phyloP scores from a whole-genome alignment of 768 basidiomycete species.

The Tubosaeta sp. region DNA sequence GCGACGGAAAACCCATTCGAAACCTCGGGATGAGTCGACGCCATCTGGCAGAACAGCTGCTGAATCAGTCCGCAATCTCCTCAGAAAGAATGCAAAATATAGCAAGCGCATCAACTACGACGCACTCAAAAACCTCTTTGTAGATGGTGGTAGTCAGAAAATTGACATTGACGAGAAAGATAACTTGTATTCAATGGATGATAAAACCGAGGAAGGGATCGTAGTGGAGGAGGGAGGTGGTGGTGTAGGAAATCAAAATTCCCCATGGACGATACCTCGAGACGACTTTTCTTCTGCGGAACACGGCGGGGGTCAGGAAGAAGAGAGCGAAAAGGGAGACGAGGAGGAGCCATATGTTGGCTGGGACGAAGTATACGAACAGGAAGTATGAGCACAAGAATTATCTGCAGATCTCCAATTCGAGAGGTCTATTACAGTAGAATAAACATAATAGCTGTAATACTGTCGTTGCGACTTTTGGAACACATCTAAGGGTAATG shows the following conservation, averaged over 20 bases:
- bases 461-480: conserved; percentile 21
- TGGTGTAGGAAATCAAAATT: conserved; percentile 25
- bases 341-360: conserved; percentile 28
- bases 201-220: conserved; percentile 40
- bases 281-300: conserved; percentile 1
- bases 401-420: conserved; percentile 1
- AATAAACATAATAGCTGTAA: conserved; percentile 25
- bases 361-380: conserved; percentile 61
- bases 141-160: conserved; percentile 32
- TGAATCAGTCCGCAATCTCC: conserved; percentile 41
- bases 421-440: conserved; percentile 21
- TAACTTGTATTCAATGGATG: conserved; percentile 53
- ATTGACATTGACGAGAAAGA: conserved; percentile 39
- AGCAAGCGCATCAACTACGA: conserved; percentile 94
- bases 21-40: conserved; percentile 72
- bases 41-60: conserved; percentile 36
- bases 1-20: conserved; percentile 63
- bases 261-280: conserved; percentile 31
- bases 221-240: conserved; percentile 39
- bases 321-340: conserved; percentile 40
- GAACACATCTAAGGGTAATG: conserved; percentile 20
- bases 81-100: conserved; percentile 84
- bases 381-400: conserved; percentile 46
- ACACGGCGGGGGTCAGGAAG: conserved; percentile 21
- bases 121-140: conserved; percentile 76